phyloP scores from a whole-genome alignment of 2,329 filamentous ascomycete species.

The Pseudogymnoascus sp. region DNA sequence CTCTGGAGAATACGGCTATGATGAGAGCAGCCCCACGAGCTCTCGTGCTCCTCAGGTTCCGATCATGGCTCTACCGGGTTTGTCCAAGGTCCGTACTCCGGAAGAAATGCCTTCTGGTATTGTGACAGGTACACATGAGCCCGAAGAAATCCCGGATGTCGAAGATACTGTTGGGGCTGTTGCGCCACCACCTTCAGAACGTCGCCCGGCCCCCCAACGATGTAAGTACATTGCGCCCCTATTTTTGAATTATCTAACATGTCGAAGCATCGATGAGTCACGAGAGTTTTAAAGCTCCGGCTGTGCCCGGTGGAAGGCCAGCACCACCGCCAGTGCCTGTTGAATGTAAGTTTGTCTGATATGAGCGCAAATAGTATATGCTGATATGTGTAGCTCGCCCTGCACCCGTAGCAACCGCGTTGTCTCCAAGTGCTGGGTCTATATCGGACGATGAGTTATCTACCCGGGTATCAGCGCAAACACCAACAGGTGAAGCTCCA shows the following conservation, averaged over 20 bases:
- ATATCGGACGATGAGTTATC: conserved; percentile 86
- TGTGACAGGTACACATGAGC: conserved; percentile 34
- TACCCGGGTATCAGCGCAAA: conserved; percentile 40
- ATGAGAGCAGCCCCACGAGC: conserved; percentile 35
- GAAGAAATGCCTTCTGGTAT: conserved; percentile 32
- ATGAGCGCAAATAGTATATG: conserved; percentile 15
- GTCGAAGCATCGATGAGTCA: conserved; percentile 5
- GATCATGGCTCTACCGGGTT: conserved; percentile 65
- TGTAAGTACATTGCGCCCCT: conserved; percentile 18
- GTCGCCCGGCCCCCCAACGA: conserved; percentile 33
- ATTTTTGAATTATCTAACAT: neutral
- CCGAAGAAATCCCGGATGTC: conserved; percentile 47
- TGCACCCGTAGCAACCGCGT: conserved; percentile 45
- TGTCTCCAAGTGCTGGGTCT: conserved; percentile 69
- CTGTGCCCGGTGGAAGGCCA: conserved; percentile 40
- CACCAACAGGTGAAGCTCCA: conserved; percentile 35
- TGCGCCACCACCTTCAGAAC: conserved; percentile 33
- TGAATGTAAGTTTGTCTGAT: conserved; percentile 48
- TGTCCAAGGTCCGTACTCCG: conserved; percentile 52
- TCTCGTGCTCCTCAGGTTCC: conserved; percentile 49
- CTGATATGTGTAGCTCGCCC: conserved; percentile 53
- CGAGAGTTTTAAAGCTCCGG: conserved; percentile 24
- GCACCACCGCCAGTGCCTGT: conserved; percentile 52
- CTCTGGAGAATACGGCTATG: conserved; percentile 39
- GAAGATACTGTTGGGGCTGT: conserved; percentile 51